Evolutionary conservation across 2,329 filamentous ascomycete species (phyloP).

Genomic region (Aspergillus puulaauensis): DNA sequence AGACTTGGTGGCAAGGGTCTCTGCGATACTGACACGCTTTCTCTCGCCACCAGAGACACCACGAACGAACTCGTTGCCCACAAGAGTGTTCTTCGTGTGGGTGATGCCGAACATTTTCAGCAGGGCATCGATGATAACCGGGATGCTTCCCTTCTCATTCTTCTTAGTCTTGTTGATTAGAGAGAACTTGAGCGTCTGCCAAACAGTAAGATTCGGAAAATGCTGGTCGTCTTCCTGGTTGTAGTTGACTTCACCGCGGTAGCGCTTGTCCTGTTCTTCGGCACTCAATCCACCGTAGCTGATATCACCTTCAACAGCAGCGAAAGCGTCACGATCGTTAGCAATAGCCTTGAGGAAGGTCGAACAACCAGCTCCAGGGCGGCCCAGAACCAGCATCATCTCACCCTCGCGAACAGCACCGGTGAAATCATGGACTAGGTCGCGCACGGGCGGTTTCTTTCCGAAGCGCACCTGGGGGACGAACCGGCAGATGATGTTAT

Average conservation of each 20-base stretch:
- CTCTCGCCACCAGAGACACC: constrained; percentile 79
- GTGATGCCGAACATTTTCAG: constrained; percentile 76
- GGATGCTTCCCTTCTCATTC: constrained; percentile 62
- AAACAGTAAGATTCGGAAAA: constrained; percentile 71
- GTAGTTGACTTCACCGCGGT: constrained; percentile 75
- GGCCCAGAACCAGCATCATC: constrained; percentile 71
- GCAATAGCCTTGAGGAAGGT: constrained; percentile 75
- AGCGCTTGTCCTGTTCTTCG: constrained; percentile 65
- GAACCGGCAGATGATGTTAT: constrained; percentile 59
- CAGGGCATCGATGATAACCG: constrained; percentile 67
- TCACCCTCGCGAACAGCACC: constrained; percentile 67
- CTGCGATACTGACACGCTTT: constrained; percentile 77
- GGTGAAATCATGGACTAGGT: constrained; percentile 65
- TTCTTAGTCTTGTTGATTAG: constrained; percentile 74
- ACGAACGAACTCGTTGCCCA: constrained; percentile 71
- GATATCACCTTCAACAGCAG: constrained; percentile 66
- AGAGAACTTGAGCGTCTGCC: constrained; percentile 74
- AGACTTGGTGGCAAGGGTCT: constrained; percentile 71
- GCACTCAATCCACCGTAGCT: constrained; percentile 71
- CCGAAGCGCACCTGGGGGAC: constrained; percentile 52
- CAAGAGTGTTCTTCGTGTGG: constrained; percentile 71
- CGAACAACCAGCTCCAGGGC: constrained; percentile 72
- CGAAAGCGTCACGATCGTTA: constrained; percentile 67
- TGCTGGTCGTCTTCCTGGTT: constrained; percentile 76
- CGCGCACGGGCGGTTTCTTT: constrained; percentile 50